Conservation (phyloP, 2,329 filamentous ascomycete genomes). For the Pleomassaria siparia region DNA sequence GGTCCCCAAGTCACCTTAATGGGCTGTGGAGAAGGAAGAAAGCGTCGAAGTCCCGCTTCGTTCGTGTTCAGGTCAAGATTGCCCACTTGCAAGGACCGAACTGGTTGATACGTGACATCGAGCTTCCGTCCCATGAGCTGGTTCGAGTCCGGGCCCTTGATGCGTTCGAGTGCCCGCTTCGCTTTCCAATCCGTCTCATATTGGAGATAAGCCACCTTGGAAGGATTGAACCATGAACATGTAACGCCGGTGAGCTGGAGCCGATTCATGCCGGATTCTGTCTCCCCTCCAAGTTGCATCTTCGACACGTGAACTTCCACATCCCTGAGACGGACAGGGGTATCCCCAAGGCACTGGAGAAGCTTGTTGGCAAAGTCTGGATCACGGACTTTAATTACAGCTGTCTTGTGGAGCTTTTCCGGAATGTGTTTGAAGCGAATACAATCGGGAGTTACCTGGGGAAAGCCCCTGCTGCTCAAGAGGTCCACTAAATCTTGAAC, state of each 20-base stretch:
- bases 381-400: constrained; percentile 8
- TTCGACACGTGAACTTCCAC: not conserved
- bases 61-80: constrained; percentile 8
- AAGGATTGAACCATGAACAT: constrained; percentile 18
- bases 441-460: not conserved
- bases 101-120: constrained; percentile 5
- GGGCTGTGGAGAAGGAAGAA: constrained; percentile 5
- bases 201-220: constrained; percentile 10
- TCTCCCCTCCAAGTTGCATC: constrained; percentile 5
- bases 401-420: constrained; percentile 2
- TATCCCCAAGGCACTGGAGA: constrained; percentile 2
- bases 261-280: constrained; percentile 14
- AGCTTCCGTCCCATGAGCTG: constrained; percentile 5
- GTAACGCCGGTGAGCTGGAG: constrained; percentile 18
- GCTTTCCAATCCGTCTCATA: constrained; percentile 3
- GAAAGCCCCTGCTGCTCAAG: constrained; percentile 4
- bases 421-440: constrained; percentile 1
- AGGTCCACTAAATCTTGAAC: constrained; percentile 3
- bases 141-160: not conserved
- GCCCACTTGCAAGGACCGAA: constrained; percentile 3
- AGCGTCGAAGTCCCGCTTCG: not conserved
- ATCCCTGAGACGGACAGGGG: not conserved
- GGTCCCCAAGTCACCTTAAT: constrained; percentile 2
- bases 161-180: not conserved
- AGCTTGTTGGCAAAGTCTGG: constrained; percentile 10